Conservation (phyloP, 202 grass and related monocot genomes). For the Schoenoplectus tabernaemontani region DNA sequence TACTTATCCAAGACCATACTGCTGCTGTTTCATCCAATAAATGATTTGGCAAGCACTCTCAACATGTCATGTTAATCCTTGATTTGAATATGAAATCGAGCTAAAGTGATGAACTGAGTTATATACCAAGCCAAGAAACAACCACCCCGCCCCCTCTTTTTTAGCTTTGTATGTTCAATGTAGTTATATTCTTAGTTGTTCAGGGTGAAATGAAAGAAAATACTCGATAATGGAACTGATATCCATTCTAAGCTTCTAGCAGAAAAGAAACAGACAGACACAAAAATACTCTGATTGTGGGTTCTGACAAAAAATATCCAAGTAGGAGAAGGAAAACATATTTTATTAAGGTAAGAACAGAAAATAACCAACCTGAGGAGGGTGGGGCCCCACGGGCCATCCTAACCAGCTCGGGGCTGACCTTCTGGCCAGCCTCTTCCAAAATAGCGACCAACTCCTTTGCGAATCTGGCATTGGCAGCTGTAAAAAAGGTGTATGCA, state of each 20-base stretch:
- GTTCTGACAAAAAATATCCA: background rate
- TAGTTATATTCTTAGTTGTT: background rate
- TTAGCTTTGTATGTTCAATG: background rate
- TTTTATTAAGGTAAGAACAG: background rate
- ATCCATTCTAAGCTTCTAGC: background rate
- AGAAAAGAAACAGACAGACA: background rate
- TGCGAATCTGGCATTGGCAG: constrained; percentile 78
- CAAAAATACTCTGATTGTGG: background rate
- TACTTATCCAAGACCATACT: background rate
- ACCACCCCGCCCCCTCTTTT: background rate
- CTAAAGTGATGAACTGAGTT: background rate
- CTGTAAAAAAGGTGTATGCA: constrained; percentile 90
- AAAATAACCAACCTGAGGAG: constrained; percentile 39
- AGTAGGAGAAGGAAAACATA: background rate
- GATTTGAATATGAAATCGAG: background rate
- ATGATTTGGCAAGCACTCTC: background rate
- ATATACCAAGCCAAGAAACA: background rate
- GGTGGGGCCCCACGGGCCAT: constrained; percentile 65
- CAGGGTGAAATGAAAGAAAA: background rate
- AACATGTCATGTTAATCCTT: background rate
- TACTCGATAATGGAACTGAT: background rate
- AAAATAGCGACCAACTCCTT: constrained; percentile 84
- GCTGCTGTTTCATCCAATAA: background rate
- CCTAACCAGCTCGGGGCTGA: constrained; percentile 69
- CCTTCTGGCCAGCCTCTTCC: constrained; percentile 87